Base-by-base conservation (phyloP, 2,329 filamentous ascomycete species). In the Colletotrichum sp. region DNA sequence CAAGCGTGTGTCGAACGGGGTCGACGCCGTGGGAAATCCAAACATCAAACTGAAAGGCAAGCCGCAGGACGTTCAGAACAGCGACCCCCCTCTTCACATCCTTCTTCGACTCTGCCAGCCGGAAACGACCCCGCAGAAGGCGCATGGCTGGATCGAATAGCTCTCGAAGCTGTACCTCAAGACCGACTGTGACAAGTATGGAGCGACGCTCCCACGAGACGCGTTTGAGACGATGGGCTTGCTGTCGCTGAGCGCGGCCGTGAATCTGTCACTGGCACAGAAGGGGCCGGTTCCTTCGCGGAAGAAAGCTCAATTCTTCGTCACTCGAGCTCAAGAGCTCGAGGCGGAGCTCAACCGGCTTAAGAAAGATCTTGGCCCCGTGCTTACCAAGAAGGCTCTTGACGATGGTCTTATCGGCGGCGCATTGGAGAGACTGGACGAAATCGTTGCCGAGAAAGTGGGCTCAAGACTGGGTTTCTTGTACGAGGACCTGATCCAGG, bases 51-150 rank as follows among this genome's bases (percentile, higher is more conserved):
- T 89, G 76, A 90, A 87, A 59, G 82, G 79, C 18, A 85, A 87
- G 2, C 85, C 86, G 0, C 85, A 87, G 2, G 78, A 81, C 3
- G 77, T 89, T 4, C 85, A 82, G 1, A 77, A 81, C 12, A 78
- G 80, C 1, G 77, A 89, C 28, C 83, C 85, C 3, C 85, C 87
- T 34, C 79, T 89, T 5, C 82, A 87, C 70, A 87, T 86, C 75
- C 78, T 89, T 24, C 79, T 90, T 8, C 85, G 84, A 3, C 85
- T 90, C 2, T 89, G 87, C 66, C 84, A 87, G 8, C 68, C 80
- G 0, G 82, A 85, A 1, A 85, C 82, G 1, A 85, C 79, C 8
- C 81, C 83, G 9, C 26, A 79, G 0, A 83, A 84, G 15, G 84
- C 87, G 1, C 76, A 82, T 4, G 78, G 85, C 1, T 88, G 85